Evolutionary conservation across 1,139 yeast species (phyloP).

Genomic region (Candida labiduridarum): DNA sequence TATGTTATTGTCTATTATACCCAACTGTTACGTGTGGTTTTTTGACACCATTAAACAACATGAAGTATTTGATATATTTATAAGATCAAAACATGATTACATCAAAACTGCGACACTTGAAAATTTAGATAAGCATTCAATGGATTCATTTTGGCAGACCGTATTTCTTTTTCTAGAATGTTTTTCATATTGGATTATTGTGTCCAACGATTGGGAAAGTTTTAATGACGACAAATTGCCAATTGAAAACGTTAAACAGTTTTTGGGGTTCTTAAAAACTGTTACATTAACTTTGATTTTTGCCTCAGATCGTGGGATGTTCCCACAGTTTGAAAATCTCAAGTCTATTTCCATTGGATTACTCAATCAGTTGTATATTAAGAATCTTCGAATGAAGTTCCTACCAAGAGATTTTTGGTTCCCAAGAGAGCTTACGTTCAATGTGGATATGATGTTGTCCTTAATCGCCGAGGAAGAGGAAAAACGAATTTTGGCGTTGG

Average conservation of each 20-base stretch:
- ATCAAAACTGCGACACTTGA: constrained; percentile 20
- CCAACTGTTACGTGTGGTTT: constrained; percentile 35
- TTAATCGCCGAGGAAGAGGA: constrained; percentile 45
- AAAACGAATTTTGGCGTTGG: constrained; percentile 19
- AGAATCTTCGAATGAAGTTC: constrained; percentile 68
- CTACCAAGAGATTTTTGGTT: constrained; percentile 62
- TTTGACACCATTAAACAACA: constrained; percentile 22
- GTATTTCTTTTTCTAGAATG: constrained; percentile 41
- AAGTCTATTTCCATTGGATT: constrained; percentile 50
- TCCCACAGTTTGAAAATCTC: constrained; percentile 26
- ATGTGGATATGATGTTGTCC: constrained; percentile 33
- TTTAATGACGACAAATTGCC: constrained; percentile 48
- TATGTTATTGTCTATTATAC: constrained; percentile 39
- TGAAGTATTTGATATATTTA: constrained; percentile 22
- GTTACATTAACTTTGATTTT: constrained; percentile 60
- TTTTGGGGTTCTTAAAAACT: constrained; percentile 54
- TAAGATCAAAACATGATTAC: constrained; percentile 22
- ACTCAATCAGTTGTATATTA: constrained; percentile 66
- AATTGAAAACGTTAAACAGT: constrained; percentile 42
- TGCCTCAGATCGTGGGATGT: constrained; percentile 19
- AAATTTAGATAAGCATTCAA: constrained; percentile 4
- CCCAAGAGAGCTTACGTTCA: constrained; percentile 28
- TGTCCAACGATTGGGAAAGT: constrained; percentile 72
- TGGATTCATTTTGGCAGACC: constrained; percentile 34
- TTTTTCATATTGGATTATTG: constrained; percentile 52